Evolutionary conservation across 148 eudicot species (phyloP).

Genomic region (Chenopodium berlandieri): DNA sequence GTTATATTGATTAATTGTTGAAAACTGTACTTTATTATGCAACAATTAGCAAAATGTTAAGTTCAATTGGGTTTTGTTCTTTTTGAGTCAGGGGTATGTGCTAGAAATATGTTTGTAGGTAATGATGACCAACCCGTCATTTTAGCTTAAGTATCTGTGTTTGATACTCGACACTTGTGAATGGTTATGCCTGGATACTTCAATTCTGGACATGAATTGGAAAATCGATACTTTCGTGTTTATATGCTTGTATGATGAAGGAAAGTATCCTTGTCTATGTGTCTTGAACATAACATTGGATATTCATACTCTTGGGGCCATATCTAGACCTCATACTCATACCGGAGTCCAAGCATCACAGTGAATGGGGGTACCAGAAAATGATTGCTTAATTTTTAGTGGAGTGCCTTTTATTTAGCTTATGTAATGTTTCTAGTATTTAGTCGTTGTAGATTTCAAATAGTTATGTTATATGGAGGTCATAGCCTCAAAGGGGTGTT

Average conservation of each 20-base stretch:
- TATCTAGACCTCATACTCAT: background rate
- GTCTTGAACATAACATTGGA: background rate
- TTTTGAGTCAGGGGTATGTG: background rate
- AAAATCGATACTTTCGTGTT: background rate
- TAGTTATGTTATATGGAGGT: background rate
- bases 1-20: background rate
- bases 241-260: background rate
- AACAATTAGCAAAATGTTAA: too few relatives aligned
- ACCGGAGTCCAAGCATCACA: background rate
- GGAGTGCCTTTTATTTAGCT: background rate
- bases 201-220: background rate
- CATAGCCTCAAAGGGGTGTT: background rate
- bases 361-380: background rate
- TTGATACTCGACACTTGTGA: background rate
- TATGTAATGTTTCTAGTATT: background rate
- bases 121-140: too few relatives aligned
- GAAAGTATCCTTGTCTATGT: background rate
- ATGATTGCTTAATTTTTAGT: background rate
- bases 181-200: background rate
- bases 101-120: background rate
- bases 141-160: background rate
- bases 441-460: background rate
- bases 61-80: too few relatives aligned
- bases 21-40: background rate
- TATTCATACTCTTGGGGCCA: background rate